A percentile compares a stretch with the other conserved stretches of the same genome.
Evolutionary conservation across 345 rosid species (phyloP).

Genomic region (Eucalyptus viminalis): DNA sequence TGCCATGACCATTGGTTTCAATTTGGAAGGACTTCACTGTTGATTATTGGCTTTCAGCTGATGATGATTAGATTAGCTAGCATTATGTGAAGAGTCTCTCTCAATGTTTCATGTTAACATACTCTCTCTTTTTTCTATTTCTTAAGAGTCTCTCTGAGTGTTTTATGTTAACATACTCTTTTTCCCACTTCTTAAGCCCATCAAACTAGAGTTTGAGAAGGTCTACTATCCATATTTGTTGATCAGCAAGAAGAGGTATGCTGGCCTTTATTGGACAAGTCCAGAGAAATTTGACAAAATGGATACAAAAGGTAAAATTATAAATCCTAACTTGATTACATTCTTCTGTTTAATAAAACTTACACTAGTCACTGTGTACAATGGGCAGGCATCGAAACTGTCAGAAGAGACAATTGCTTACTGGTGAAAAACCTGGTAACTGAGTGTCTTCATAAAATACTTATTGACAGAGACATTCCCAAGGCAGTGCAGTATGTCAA

Average conservation of each 20-base stretch:
- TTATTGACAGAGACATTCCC: constrained; percentile 76
- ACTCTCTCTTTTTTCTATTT: constrained; percentile 6
- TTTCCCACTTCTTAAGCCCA: constrained; percentile 58
- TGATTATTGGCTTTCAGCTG: not conserved
- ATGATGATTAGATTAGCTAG: not conserved
- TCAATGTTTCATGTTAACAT: not conserved
- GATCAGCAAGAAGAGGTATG: constrained; percentile 98
- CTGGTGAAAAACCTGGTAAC: constrained; percentile 88
- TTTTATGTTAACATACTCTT: not conserved
- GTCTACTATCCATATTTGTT: constrained; percentile 86
- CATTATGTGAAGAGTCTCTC: not conserved
- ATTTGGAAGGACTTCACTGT: not conserved
- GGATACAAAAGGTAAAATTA: constrained; percentile 81
- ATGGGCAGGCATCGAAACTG: constrained; percentile 89
- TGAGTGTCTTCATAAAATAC: constrained; percentile 87
- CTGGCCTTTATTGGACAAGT: constrained; percentile 93
- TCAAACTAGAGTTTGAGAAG: constrained; percentile 97
- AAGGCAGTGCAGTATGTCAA: constrained; percentile 88
- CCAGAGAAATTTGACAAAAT: constrained; percentile 80
- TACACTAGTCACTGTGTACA: not conserved
- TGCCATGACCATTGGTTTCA: not conserved
- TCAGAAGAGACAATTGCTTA: constrained; percentile 95
- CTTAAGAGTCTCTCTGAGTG: constrained; percentile 15
- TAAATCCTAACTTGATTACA: not conserved
- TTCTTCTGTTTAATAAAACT: not conserved